These are phyloP conservation scores for Ophiostoma ulmi DNA, from an alignment of 2,329 filamentous ascomycete species.

Conservation along the genomic window DNA sequence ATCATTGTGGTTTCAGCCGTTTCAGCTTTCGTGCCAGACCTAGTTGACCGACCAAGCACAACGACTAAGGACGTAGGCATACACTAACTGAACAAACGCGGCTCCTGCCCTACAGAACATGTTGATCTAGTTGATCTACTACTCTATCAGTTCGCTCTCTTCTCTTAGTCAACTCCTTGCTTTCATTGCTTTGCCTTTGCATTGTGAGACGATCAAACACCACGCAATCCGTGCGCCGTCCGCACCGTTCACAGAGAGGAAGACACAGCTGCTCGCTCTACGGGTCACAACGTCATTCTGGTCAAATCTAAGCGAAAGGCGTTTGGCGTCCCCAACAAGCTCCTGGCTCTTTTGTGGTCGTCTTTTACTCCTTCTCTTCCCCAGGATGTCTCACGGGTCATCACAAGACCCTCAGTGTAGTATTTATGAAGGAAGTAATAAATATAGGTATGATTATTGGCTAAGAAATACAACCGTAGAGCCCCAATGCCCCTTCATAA, in stretches of 20 bases:
- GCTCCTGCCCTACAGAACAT: not conserved
- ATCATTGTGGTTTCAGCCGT: slow-evolving; percentile 24
- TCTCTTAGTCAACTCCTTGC: slow-evolving; percentile 5
- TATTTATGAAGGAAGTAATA: not conserved
- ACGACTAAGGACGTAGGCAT: not conserved
- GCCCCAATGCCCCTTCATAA: slow-evolving; percentile 1
- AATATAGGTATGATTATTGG: not conserved
- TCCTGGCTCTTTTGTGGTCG: not conserved
- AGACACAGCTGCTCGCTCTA: not conserved
- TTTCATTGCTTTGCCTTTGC: slow-evolving; percentile 1
- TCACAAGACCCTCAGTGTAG: not conserved
- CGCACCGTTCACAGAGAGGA: not conserved
- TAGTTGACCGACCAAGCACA: not conserved
- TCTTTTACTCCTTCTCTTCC: not conserved
- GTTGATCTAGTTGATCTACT: not conserved
- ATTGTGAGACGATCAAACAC: slow-evolving; percentile 22
- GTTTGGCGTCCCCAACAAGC: not conserved
- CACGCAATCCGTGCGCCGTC: slow-evolving; percentile 8
- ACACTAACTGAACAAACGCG: not conserved
- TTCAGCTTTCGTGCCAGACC: slow-evolving; percentile 19
- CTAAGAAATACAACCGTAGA: not conserved
- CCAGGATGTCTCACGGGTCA: not conserved
- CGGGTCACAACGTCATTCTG: slow-evolving; percentile 5
- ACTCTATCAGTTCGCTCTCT: not conserved
- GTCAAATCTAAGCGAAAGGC: not conserved